These are phyloP conservation scores for Fistulinella staudtii DNA, from an alignment of 1,284 basidiomycete genomes.

Conservation along the genomic window DNA sequence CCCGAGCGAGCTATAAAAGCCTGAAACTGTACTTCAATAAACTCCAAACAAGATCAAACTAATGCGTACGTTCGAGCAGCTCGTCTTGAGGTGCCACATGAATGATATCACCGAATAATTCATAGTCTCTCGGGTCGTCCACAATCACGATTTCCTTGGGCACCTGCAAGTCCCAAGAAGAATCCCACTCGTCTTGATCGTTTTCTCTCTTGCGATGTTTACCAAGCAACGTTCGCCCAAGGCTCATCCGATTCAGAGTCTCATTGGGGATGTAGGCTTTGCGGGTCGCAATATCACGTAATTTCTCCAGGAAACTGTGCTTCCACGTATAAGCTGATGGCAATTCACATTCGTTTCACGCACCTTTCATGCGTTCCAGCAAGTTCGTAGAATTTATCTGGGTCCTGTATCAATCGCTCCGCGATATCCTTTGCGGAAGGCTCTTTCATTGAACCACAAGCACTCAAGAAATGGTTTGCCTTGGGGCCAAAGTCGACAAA, in stretches of 20 bases:
- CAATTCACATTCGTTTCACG: background rate
- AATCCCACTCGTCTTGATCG: constrained; percentile 58
- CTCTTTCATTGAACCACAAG: constrained; percentile 82
- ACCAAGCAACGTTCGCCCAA: constrained; percentile 67
- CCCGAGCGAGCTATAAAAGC: constrained; percentile 44
- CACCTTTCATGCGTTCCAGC: constrained; percentile 6
- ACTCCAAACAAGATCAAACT: background rate
- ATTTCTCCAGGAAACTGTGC: constrained; percentile 2
- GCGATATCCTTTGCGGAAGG: constrained; percentile 34
- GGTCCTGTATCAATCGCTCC: constrained; percentile 36
- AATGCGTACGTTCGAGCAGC: background rate
- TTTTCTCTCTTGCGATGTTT: constrained; percentile 39
- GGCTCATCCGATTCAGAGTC: constrained; percentile 53
- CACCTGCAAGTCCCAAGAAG: constrained; percentile 36
- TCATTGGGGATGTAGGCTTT: constrained; percentile 1
- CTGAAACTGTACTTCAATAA: background rate
- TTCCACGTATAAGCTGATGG: background rate
- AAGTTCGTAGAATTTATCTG: constrained; percentile 5
- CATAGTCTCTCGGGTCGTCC: constrained; percentile 70
- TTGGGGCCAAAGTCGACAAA: constrained; percentile 84
- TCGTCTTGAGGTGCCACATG: constrained; percentile 61
- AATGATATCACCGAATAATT: constrained; percentile 70
- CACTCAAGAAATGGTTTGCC: constrained; percentile 78
- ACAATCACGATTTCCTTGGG: constrained; percentile 66
- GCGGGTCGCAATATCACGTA: constrained; percentile 5